phyloP scores from a whole-genome alignment of 768 basidiomycete genomes.

The Fistulinella prunicolor region DNA sequence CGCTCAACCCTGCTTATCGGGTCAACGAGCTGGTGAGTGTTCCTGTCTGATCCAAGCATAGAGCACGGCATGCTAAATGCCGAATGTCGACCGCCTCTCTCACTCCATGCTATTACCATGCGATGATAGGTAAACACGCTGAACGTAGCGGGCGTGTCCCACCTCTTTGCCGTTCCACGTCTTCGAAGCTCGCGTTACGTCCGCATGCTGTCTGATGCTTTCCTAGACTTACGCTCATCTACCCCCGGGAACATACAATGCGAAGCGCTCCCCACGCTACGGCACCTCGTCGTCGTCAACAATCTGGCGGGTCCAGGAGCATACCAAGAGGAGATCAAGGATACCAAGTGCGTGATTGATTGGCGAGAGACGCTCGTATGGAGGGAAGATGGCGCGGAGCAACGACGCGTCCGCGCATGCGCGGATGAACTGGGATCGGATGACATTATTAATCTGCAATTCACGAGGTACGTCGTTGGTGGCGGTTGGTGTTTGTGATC shows the following conservation, averaged over 20 bases:
- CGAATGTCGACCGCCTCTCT: neutral
- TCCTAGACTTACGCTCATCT: conserved; percentile 52
- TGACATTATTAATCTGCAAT: conserved; percentile 81
- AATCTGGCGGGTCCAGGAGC: conserved; percentile 44
- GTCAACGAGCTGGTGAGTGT: conserved; percentile 61
- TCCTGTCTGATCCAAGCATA: neutral
- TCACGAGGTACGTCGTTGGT: conserved; percentile 61
- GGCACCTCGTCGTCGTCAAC: conserved; percentile 65
- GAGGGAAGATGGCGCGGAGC: conserved; percentile 51
- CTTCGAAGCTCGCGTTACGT: conserved; percentile 66
- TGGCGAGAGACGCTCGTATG: conserved; percentile 74
- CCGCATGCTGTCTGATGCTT: conserved; percentile 51
- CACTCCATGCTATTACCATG: neutral
- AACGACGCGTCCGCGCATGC: conserved; percentile 41
- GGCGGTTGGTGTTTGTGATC: neutral
- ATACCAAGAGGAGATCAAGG: conserved; percentile 38
- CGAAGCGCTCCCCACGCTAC: conserved; percentile 56
- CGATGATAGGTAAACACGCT: conserved; percentile 54
- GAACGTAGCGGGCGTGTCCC: conserved; percentile 60
- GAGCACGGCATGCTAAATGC: neutral
- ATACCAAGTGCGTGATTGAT: conserved; percentile 54
- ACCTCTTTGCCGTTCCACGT: conserved; percentile 70
- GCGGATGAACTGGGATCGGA: conserved; percentile 46
- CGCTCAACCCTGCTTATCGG: conserved; percentile 80
- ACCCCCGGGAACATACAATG: conserved; percentile 56